Percentiles rank a stretch among this genome's conserved stretches.
Conservation (phyloP, 2,329 filamentous ascomycete genomes). For the Drechslerella coelobrocha region DNA sequence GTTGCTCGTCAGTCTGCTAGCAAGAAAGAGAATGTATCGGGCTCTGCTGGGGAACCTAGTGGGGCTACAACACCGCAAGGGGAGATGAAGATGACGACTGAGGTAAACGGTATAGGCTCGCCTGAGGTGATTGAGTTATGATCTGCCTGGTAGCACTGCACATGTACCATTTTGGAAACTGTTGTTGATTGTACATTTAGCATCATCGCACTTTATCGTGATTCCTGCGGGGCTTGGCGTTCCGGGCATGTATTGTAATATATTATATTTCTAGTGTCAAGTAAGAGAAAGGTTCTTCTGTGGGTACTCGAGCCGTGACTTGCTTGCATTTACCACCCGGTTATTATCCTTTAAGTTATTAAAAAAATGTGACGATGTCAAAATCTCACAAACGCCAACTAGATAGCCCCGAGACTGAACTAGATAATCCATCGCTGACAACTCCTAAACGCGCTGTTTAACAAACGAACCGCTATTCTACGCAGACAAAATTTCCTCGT, state of each 20-base stretch:
- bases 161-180: neutral
- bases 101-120: constrained; percentile 34
- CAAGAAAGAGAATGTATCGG: constrained; percentile 21
- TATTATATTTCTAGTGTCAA: neutral
- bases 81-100: constrained; percentile 2
- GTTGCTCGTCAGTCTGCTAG: constrained; percentile 68
- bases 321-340: neutral
- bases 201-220: neutral
- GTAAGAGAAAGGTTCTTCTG: neutral
- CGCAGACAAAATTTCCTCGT: constrained; percentile 53
- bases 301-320: neutral
- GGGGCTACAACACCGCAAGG: neutral
- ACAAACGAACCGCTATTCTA: constrained; percentile 5
- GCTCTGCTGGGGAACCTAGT: neutral
- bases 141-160: neutral
- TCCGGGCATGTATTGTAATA: neutral
- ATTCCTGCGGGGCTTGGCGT: constrained; percentile 1
- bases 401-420: neutral
- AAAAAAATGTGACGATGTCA: neutral
- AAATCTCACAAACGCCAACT: neutral
- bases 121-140: constrained; percentile 29
- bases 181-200: constrained; percentile 26
- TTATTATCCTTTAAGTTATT: no score
- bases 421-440: no score
- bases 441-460: constrained; percentile 1